Conservation (phyloP, 208 protist genomes). For the Leishmania guyanensis region DNA sequence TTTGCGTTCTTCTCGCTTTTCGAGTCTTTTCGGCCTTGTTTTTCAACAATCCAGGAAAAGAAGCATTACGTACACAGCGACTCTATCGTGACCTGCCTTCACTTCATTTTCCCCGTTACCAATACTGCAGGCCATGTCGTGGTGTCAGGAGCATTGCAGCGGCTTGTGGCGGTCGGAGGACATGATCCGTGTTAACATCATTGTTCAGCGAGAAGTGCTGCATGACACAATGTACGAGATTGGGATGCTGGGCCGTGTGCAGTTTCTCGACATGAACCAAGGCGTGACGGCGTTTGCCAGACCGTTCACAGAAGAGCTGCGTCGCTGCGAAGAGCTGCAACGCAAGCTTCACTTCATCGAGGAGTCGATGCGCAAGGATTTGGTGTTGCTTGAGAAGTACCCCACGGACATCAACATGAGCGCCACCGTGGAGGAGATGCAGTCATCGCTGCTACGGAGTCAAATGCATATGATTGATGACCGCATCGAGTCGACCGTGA, state of each 20-base stretch:
- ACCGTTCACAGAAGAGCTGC: constrained; percentile 96
- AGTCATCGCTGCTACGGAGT: constrained; percentile 79
- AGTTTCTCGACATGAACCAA: constrained; percentile 96
- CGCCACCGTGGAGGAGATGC: constrained; percentile 53
- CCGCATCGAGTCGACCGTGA: constrained; percentile 39
- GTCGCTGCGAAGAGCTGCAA: constrained; percentile 97
- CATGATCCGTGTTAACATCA: constrained; percentile 96
- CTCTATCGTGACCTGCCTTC: background rate
- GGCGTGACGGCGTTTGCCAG: constrained; percentile 95
- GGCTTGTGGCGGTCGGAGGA: constrained; percentile 96
- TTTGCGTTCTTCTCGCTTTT: background rate
- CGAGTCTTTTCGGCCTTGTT: background rate
- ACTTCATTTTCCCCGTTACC: background rate
- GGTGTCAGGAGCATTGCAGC: constrained; percentile 78
- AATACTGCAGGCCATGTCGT: constrained; percentile 17
- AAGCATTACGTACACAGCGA: background rate
- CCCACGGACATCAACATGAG: constrained; percentile 48
- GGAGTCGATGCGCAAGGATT: constrained; percentile 55
- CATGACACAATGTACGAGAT: constrained; percentile 96
- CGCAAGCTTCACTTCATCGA: constrained; percentile 95
- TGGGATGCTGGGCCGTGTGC: constrained; percentile 94
- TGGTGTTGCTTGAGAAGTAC: constrained; percentile 88
- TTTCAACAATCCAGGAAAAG: background rate
- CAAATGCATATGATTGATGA: constrained; percentile 90
- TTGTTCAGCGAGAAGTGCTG: constrained; percentile 97